Percentiles rank a stretch among this genome's conserved stretches.
phyloP scores from a whole-genome alignment of 1,139 yeast species.

The Hyphopichia buzzinii region DNA sequence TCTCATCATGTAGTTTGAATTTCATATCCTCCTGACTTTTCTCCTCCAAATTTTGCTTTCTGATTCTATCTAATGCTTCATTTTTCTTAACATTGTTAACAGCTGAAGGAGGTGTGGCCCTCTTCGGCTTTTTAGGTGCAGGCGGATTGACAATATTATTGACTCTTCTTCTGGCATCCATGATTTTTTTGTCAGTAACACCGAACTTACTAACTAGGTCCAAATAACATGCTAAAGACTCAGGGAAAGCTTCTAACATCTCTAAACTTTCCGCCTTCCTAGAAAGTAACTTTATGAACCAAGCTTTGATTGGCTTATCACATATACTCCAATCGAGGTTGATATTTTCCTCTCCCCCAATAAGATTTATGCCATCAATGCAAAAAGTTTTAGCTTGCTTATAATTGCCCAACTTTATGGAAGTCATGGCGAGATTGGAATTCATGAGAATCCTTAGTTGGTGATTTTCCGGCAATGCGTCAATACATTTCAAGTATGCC shows the following conservation, averaged over 20 bases:
- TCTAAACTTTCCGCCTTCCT: slow-evolving; percentile 85
- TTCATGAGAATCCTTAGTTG: slow-evolving; percentile 64
- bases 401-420: slow-evolving; percentile 71
- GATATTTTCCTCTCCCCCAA: slow-evolving; percentile 42
- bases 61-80: slow-evolving; percentile 46
- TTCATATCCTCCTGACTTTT: slow-evolving; percentile 55
- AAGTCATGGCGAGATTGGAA: slow-evolving; percentile 75
- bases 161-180: slow-evolving; percentile 86
- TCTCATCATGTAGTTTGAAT: slow-evolving; percentile 58
- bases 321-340: slow-evolving; percentile 26
- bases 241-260: slow-evolving; percentile 64
- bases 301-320: slow-evolving; percentile 59
- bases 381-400: slow-evolving; percentile 57
- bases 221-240: slow-evolving; percentile 62
- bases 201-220: slow-evolving; percentile 62
- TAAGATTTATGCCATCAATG: slow-evolving; percentile 54
- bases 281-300: slow-evolving; percentile 69
- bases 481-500: slow-evolving; percentile 60
- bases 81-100: slow-evolving; percentile 10
- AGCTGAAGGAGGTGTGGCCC: slow-evolving; percentile 3
- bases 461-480: slow-evolving; percentile 63
- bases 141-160: slow-evolving; percentile 59
- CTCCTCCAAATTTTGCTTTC: slow-evolving; percentile 45
- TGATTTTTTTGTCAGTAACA: slow-evolving; percentile 55
- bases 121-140: slow-evolving; percentile 14